Percentiles rank a stretch among this genome's conserved stretches.
phyloP scores from a whole-genome alignment of 345 rosid species.

The Lepidium aucheri region DNA sequence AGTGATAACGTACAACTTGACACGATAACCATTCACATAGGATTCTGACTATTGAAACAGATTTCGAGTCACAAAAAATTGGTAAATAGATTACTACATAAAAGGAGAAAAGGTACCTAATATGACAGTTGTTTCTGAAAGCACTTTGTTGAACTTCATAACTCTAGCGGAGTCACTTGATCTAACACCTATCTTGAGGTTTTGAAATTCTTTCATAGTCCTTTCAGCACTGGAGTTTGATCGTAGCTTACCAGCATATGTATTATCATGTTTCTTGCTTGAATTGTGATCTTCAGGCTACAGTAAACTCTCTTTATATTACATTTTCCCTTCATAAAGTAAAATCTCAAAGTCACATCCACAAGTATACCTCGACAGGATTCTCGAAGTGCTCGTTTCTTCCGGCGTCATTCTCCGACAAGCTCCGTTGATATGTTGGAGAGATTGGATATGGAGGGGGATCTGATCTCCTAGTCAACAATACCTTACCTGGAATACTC shows the following conservation, averaged over 20 bases:
- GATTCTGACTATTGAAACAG: neutral
- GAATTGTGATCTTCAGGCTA: conserved; percentile 45
- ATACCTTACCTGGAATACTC: conserved; percentile 83
- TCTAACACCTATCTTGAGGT: conserved; percentile 56
- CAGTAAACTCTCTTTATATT: neutral
- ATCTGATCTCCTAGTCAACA: conserved; percentile 71
- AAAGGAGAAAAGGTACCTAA: conserved; percentile 47
- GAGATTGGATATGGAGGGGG: conserved; percentile 45
- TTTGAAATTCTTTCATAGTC: conserved; percentile 42
- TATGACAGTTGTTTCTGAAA: conserved; percentile 62
- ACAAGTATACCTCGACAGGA: conserved; percentile 39
- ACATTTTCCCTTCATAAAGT: neutral
- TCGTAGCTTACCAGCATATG: conserved; percentile 39
- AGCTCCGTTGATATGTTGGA: conserved; percentile 60
- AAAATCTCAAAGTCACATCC: neutral
- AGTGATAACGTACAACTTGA: neutral
- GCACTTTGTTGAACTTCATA: conserved; percentile 73
- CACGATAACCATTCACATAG: neutral
- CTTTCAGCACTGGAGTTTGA: conserved; percentile 41
- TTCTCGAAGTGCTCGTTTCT: conserved; percentile 42
- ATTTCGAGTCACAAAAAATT: neutral
- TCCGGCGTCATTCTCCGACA: conserved; percentile 64
- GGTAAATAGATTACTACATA: neutral
- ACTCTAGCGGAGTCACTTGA: conserved; percentile 86
- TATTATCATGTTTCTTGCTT: conserved; percentile 31